Evolutionary conservation across 2,329 filamentous ascomycete species (phyloP).

Genomic region (Verticillium tricorpus): DNA sequence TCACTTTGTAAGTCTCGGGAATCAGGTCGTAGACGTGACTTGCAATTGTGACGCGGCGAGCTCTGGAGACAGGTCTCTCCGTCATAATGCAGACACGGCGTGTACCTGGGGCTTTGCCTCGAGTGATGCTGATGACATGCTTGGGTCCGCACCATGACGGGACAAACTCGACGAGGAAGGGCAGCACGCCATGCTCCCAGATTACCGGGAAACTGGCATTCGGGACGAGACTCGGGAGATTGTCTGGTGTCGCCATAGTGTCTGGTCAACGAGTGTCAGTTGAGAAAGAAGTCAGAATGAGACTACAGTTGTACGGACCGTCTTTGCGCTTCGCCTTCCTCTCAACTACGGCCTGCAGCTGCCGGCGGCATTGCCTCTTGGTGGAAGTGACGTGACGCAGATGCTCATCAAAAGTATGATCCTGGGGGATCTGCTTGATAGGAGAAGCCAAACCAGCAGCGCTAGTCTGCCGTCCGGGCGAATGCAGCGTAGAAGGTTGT

Average conservation of each 20-base stretch:
- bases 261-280: constrained; percentile 9
- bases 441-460: background rate
- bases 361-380: constrained; percentile 31
- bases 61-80: constrained; percentile 23
- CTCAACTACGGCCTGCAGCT: constrained; percentile 28
- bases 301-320: constrained; percentile 10
- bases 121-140: constrained; percentile 32
- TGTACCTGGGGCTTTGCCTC: constrained; percentile 27
- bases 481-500: constrained; percentile 10
- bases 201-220: constrained; percentile 32
- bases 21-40: constrained; percentile 36
- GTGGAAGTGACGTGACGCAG: constrained; percentile 19
- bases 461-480: background rate
- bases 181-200: constrained; percentile 38
- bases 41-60: constrained; percentile 32
- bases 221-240: constrained; percentile 25
- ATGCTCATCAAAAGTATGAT: background rate
- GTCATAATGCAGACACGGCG: constrained; percentile 38
- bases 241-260: constrained; percentile 24
- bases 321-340: constrained; percentile 25
- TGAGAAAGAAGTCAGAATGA: too few species aligned
- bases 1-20: constrained; percentile 23
- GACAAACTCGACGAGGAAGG: constrained; percentile 36
- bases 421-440: background rate
- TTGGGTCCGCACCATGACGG: constrained; percentile 35